These are phyloP conservation scores for Crithidia brevicula DNA, from an alignment of 208 protist genomes.

Conservation along the genomic window DNA sequence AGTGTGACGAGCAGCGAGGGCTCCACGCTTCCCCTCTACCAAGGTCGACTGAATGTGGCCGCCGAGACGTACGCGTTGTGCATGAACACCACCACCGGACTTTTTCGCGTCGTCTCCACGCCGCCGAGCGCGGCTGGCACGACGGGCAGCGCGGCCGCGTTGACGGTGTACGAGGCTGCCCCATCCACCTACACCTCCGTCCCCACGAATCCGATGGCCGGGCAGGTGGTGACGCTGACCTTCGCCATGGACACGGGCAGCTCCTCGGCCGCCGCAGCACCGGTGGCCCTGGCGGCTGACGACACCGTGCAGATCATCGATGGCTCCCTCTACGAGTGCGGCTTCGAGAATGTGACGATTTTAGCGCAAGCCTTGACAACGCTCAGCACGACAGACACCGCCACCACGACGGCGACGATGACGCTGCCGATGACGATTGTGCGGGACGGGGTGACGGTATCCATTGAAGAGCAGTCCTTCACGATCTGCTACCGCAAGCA, in stretches of 20 bases:
- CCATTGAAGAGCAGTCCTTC: conserved; percentile 24
- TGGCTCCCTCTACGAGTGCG: conserved; percentile 78
- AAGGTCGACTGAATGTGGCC: conserved; percentile 49
- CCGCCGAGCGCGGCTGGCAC: conserved; percentile 24
- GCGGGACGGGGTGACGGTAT: neutral
- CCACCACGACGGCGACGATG: conserved; percentile 24
- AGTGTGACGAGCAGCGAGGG: conserved; percentile 14
- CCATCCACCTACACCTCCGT: conserved; percentile 46
- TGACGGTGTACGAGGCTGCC: conserved; percentile 41
- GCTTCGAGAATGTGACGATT: conserved; percentile 70
- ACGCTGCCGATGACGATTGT: conserved; percentile 17
- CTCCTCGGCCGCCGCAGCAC: conserved; percentile 3
- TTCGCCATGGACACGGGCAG: conserved; percentile 32
- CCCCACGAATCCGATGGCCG: conserved; percentile 50
- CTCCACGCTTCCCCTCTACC: conserved; percentile 17
- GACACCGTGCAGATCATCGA: conserved; percentile 75
- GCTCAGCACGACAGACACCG: conserved; percentile 12
- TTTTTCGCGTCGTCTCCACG: conserved; percentile 60
- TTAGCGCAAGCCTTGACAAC: conserved; percentile 42
- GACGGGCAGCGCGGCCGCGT: conserved; percentile 5
- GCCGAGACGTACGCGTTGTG: conserved; percentile 71
- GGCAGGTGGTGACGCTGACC: conserved; percentile 61
- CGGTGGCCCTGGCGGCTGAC: conserved; percentile 27
- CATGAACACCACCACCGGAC: conserved; percentile 49
- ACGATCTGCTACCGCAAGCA: conserved; percentile 79